Evolutionary conservation across 768 basidiomycete species (phyloP).

Genomic region (Jaapia argillacea): DNA sequence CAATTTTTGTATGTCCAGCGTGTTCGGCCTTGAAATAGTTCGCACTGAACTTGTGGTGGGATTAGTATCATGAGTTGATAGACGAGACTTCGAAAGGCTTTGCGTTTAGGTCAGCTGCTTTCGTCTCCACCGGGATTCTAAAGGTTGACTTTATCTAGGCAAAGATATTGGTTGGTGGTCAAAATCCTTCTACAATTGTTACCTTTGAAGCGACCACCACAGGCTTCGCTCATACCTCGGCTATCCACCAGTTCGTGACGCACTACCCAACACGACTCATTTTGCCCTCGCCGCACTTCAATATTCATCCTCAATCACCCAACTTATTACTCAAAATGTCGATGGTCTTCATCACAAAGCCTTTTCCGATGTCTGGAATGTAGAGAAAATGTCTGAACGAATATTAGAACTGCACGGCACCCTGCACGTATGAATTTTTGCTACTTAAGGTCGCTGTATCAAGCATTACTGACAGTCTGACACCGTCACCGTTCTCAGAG

Average conservation of each 20-base stretch:
- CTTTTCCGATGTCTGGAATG: constrained; percentile 33
- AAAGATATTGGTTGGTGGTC: constrained; percentile 70
- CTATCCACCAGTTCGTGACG: constrained; percentile 79
- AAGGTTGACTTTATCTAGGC: constrained; percentile 29
- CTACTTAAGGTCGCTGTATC: background rate
- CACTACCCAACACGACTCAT: constrained; percentile 84
- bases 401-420: constrained; percentile 88
- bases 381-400: constrained; percentile 22
- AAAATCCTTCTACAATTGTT: constrained; percentile 18
- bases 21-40: background rate
- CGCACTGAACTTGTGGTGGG: background rate
- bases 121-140: background rate
- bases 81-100: constrained; percentile 61
- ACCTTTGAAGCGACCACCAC: no score
- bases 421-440: constrained; percentile 47
- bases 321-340: constrained; percentile 85
- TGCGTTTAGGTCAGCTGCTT: constrained; percentile 48
- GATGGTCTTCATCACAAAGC: constrained; percentile 91
- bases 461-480: no score
- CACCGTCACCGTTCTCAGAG: constrained; percentile 39
- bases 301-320: constrained; percentile 46
- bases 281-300: constrained; percentile 79
- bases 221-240: constrained; percentile 72
- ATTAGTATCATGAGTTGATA: constrained; percentile 70
- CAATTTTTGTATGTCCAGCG: constrained; percentile 12